Percentiles rank a stretch among this genome's conserved stretches.
phyloP scores from a whole-genome alignment of 176 grass and related monocot species.

The Oryza officinalis region DNA sequence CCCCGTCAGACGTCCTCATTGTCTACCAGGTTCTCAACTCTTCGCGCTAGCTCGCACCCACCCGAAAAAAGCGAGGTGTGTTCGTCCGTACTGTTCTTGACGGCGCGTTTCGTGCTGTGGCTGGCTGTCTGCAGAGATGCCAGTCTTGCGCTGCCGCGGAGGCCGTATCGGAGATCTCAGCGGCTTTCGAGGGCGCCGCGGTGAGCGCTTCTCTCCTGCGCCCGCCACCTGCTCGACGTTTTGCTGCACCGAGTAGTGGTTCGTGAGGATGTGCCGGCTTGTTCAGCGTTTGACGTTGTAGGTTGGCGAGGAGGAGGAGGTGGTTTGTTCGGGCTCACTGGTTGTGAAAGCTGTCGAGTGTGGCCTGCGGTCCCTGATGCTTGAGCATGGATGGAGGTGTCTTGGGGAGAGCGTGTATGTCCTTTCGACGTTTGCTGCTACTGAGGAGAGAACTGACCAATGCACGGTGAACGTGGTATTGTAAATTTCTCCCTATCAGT shows the following conservation, averaged over 20 bases:
- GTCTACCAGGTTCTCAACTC: conserved; percentile 63
- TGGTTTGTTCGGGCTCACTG: conserved; percentile 52
- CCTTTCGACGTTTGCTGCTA: conserved; percentile 47
- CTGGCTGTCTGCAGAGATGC: conserved; percentile 46
- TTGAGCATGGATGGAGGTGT: conserved; percentile 74
- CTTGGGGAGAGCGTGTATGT: conserved; percentile 59
- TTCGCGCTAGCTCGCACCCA: neutral
- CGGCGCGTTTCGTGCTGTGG: neutral
- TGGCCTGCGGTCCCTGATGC: conserved; percentile 59
- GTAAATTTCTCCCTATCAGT: neutral
- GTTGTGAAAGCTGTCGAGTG: conserved; percentile 64
- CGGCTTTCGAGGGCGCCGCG: conserved; percentile 25
- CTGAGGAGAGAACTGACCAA: conserved; percentile 51
- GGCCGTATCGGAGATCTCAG: conserved; percentile 43
- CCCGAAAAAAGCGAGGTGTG: neutral
- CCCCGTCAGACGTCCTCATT: conserved; percentile 48
- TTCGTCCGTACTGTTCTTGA: neutral
- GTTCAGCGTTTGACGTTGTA: neutral
- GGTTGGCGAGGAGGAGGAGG: conserved; percentile 71
- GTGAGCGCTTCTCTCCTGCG: conserved; percentile 21
- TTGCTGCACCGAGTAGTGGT: neutral
- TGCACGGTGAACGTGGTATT: conserved; percentile 68
- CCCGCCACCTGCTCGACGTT: conserved; percentile 30
- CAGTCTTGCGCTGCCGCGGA: conserved; percentile 40
- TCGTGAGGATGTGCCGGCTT: neutral